A percentile compares a stretch with the other conserved stretches of the same genome.
These are phyloP conservation scores for Penicillium sp. DNA, from an alignment of 2,329 filamentous ascomycete species.

Conservation along the genomic window DNA sequence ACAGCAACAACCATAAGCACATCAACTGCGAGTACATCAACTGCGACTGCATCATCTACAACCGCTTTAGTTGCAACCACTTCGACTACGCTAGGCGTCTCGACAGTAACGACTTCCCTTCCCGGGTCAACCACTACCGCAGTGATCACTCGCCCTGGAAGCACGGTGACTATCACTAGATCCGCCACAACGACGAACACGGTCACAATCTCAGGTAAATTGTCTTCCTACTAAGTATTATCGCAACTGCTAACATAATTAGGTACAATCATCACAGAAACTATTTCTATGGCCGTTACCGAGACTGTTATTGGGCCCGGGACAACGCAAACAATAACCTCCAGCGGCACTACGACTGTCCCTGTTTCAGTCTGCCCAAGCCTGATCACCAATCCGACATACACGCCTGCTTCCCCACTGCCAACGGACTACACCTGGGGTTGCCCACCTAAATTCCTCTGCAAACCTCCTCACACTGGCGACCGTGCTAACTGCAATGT, in stretches of 20 bases:
- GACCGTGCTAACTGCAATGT: slow-evolving; percentile 37
- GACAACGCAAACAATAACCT: background rate
- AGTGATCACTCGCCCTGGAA: slow-evolving; percentile 1
- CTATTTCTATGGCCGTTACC: background rate
- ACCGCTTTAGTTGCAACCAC: background rate
- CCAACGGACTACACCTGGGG: slow-evolving; percentile 39
- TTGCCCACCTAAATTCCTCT: slow-evolving; percentile 43
- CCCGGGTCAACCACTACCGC: background rate
- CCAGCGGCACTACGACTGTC: background rate
- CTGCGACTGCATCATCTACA: background rate
- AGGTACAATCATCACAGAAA: background rate
- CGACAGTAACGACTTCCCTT: background rate
- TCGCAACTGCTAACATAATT: background rate
- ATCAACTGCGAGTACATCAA: background rate
- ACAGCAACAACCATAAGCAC: background rate
- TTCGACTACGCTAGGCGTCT: background rate
- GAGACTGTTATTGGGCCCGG: background rate
- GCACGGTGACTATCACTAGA: background rate
- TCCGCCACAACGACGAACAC: slow-evolving; percentile 1
- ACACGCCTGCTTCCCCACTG: slow-evolving; percentile 23
- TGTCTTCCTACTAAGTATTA: background rate
- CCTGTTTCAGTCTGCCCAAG: slow-evolving; percentile 26
- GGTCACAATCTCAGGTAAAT: slow-evolving; percentile 5
- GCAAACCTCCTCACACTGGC: slow-evolving; percentile 32
- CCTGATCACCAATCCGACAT: slow-evolving; percentile 28